These are phyloP conservation scores for Aspergillus fijiensis DNA, from an alignment of 2,329 filamentous ascomycete species.

Conservation along the genomic window DNA sequence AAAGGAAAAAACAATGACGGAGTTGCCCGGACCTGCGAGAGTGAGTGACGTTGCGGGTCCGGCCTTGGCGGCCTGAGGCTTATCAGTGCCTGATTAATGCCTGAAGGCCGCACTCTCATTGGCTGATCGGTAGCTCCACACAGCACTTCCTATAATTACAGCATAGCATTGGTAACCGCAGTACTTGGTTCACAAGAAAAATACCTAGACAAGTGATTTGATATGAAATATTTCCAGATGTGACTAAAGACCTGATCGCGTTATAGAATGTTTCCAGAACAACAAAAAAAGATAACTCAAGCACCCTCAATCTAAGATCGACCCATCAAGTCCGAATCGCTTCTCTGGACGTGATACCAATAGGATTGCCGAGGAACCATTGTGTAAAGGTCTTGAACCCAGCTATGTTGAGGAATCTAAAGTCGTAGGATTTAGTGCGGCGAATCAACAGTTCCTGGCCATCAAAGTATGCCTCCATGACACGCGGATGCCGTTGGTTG, in stretches of 20 bases:
- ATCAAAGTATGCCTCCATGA: slow-evolving; percentile 9
- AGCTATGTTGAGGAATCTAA: neutral
- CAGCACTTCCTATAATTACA: no score
- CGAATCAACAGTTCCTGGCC: slow-evolving; percentile 4
- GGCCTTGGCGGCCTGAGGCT: neutral
- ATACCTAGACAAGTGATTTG: no score
- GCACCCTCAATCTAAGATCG: neutral
- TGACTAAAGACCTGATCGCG: neutral
- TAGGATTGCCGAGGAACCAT: slow-evolving; percentile 1
- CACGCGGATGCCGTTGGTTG: slow-evolving; percentile 3
- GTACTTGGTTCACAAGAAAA: no score
- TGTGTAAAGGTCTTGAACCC: slow-evolving; percentile 6
- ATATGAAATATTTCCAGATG: no score
- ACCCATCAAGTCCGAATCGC: neutral
- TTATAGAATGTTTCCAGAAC: neutral
- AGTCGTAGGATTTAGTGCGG: neutral
- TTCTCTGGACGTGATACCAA: slow-evolving; percentile 1
- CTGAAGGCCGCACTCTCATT: no score
- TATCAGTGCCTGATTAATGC: neutral
- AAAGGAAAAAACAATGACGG: neutral
- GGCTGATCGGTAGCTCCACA: no score
- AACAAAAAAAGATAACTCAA: neutral
- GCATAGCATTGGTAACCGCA: no score
- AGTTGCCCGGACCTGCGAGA: neutral
- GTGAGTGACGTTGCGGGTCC: neutral